A percentile compares a stretch with the other conserved stretches of the same genome.
phyloP scores from a whole-genome alignment of 306 rosid genomes.

The Ormosia semicastrata region DNA sequence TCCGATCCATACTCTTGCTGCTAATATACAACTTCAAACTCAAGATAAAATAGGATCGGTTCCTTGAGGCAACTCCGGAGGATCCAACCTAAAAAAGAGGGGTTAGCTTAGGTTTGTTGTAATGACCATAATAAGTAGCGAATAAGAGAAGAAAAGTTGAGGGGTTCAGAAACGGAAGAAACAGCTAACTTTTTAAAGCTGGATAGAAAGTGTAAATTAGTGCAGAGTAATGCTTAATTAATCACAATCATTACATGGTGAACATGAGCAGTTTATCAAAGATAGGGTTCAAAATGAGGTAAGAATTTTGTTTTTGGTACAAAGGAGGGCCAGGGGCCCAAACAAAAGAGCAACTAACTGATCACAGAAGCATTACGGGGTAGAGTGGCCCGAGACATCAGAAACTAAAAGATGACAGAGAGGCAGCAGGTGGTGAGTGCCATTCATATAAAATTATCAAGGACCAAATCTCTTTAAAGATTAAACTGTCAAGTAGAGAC shows the following conservation, averaged over 20 bases:
- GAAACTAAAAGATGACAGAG: too few species aligned
- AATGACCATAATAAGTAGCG: not conserved
- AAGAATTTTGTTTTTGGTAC: not conserved
- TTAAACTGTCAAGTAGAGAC: not conserved
- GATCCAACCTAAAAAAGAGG: constrained; percentile 51
- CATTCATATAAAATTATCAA: not conserved
- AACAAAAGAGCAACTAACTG: too few species aligned
- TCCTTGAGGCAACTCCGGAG: constrained; percentile 47
- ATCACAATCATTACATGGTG: not conserved
- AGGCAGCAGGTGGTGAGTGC: too few species aligned
- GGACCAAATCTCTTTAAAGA: not conserved
- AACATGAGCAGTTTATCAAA: not conserved
- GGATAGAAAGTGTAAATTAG: not conserved
- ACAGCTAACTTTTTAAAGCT: not conserved
- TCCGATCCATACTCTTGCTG: constrained; percentile 17
- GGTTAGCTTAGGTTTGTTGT: not conserved
- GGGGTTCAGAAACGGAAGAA: not conserved
- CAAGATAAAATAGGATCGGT: constrained; percentile 49
- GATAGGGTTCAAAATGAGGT: not conserved
- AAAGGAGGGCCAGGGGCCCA: too few species aligned
- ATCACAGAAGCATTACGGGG: too few species aligned
- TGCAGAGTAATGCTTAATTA: not conserved
- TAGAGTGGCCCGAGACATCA: too few species aligned
- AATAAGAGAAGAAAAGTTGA: not conserved
- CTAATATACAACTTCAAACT: constrained; percentile 15